These are phyloP conservation scores for Sclerospora graminicola DNA, from an alignment of 352 stramenopile species.

Conservation along the genomic window DNA sequence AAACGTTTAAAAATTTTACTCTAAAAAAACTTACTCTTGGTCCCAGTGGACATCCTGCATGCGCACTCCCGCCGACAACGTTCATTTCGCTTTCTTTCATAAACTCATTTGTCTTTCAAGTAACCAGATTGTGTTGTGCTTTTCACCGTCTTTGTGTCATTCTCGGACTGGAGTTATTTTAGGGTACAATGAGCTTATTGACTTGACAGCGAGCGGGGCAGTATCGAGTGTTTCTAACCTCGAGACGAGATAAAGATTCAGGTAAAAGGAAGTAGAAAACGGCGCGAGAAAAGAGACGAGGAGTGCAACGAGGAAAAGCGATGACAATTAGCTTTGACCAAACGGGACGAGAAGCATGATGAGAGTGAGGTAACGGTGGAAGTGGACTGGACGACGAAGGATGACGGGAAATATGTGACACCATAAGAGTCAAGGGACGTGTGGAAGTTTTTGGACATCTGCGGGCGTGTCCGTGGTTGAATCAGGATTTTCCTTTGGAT, in stretches of 20 bases:
- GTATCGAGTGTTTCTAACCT: conserved; percentile 48
- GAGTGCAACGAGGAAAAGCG: too few species aligned
- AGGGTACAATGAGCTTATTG: conserved; percentile 54
- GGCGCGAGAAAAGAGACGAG: not conserved
- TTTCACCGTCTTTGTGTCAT: too few species aligned
- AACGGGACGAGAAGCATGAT: too few species aligned
- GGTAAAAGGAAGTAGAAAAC: conserved; percentile 1
- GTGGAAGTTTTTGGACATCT: conserved; percentile 91
- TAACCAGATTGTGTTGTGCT: too few species aligned
- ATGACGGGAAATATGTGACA: conserved; percentile 75
- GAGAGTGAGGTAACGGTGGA: conserved; percentile 18
- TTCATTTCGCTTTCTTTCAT: too few species aligned
- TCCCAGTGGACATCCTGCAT: too few species aligned
- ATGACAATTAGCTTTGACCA: too few species aligned
- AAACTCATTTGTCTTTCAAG: too few species aligned
- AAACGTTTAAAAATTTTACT: too few species aligned
- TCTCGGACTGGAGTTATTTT: too few species aligned
- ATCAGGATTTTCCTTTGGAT: conserved; percentile 64
- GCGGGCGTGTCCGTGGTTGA: conserved; percentile 57
- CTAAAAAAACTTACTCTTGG: too few species aligned
- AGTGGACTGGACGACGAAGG: conserved; percentile 62
- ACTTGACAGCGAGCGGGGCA: conserved; percentile 56
- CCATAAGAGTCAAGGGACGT: conserved; percentile 91
- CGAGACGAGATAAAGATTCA: conserved; percentile 24
- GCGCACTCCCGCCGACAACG: too few species aligned